Percentiles rank a stretch among this genome's conserved stretches.
These are phyloP conservation scores for Primulina tabacum DNA, from an alignment of 257 asterid species.

Conservation along the genomic window DNA sequence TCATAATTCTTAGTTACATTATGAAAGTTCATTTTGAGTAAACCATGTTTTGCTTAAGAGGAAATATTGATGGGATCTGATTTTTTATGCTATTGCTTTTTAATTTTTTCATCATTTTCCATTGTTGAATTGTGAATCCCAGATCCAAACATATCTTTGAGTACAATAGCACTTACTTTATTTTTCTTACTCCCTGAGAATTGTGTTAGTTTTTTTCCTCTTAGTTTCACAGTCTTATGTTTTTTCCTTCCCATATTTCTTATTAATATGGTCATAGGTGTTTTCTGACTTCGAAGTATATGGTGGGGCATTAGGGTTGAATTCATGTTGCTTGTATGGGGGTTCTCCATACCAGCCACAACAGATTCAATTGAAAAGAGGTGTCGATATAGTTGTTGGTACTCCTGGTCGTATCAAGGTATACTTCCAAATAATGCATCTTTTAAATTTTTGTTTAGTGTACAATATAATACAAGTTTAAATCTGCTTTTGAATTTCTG, in stretches of 20 bases:
- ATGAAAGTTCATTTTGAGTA: no score
- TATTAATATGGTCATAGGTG: constrained; percentile 42
- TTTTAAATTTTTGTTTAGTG: background rate
- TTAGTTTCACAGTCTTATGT: background rate
- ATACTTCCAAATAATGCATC: background rate
- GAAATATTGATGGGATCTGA: no score
- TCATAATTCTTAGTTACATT: no score
- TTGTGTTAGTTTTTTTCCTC: background rate
- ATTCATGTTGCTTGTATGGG: constrained; percentile 79
- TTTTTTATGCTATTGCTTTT: no score
- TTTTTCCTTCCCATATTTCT: background rate
- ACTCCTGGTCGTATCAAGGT: constrained; percentile 98
- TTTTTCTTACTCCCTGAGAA: no score
- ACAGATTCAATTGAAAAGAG: constrained; percentile 55
- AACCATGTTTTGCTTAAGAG: no score
- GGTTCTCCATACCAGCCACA: constrained; percentile 73
- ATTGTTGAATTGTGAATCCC: no score
- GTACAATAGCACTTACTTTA: no score
- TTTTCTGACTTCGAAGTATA: constrained; percentile 67
- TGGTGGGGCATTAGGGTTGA: constrained; percentile 75
- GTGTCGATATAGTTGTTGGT: constrained; percentile 86
- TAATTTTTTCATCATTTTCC: no score
- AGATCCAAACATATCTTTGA: no score
- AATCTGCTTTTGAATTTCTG: constrained; percentile 11
- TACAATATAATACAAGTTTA: background rate